Base-by-base conservation (phyloP, 305 asterid genomes). In the Ajuga reptans region DNA sequence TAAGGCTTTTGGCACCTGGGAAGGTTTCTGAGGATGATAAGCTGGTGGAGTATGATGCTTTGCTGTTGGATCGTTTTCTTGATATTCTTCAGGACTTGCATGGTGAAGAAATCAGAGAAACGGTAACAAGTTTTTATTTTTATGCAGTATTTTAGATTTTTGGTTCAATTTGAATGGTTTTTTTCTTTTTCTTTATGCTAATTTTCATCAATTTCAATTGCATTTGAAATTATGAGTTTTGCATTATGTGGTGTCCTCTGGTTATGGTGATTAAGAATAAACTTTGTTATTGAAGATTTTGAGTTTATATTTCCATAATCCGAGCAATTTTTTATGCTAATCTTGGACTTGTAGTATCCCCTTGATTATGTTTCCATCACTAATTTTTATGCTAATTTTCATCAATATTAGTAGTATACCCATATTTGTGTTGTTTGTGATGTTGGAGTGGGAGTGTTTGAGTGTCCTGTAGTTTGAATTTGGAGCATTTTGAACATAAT, bases 31-130 rank as follows among this genome's bases (percentile, higher is more conserved):
- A 84, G 78, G 89, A 84, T 68, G 89, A 84, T 68, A 84, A 84
- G 75, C 81, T 84, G 12, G 85, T 84, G 52, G 89, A 84, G 78
- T 84, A 84, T 63, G 89, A 84, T 61, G 89, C 89, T 64, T 64
- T 84, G 79, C 81, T 84, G 0, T 66, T 84, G 78, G 89, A 88
- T 55, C 80, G 88, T 6, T 88, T 88, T 78, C 95, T 88, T 66
- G 95, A 86, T 66, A 84, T 84, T 79, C 84, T 88, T 21, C 89
- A 84, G 66, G 89, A 79, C 67, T 80, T 88, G 90, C 95, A 88
- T 74, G 95, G 95, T 1, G 84, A 78, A 43, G 87, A 84, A 29
- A 80, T 88, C 69, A 79, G 90, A 67, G 87, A 86, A 66, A 83
- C 85, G 88, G 92, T 86, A 78, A 46, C 17, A 9, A 52, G 8